These are phyloP conservation scores for Obba rivulosa DNA, from an alignment of 768 basidiomycete species.

Conservation along the genomic window DNA sequence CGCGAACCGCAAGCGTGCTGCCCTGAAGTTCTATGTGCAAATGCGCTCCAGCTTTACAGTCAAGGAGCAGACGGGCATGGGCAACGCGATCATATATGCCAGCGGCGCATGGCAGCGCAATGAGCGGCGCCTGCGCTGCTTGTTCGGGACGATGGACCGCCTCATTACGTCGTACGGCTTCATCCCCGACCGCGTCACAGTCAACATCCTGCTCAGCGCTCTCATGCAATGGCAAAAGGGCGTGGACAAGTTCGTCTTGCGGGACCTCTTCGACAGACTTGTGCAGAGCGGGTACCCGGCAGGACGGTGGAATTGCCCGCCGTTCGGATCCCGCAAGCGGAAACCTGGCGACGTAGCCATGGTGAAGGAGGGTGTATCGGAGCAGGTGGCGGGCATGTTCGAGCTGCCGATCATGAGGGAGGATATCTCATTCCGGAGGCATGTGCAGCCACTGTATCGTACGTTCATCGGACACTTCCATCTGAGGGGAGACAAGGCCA, in stretches of 20 bases:
- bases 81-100: constrained; percentile 54
- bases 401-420: constrained; percentile 34
- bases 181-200: constrained; percentile 59
- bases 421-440: constrained; percentile 47
- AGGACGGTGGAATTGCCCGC: not conserved
- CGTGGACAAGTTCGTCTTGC: constrained; percentile 39
- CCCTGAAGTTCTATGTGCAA: constrained; percentile 35
- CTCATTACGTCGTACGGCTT: constrained; percentile 45
- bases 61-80: constrained; percentile 33
- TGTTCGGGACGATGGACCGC: constrained; percentile 33
- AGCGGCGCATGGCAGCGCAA: constrained; percentile 32
- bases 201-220: constrained; percentile 63
- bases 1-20: constrained; percentile 38
- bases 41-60: constrained; percentile 9
- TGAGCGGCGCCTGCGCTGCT: constrained; percentile 39
- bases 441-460: constrained; percentile 65
- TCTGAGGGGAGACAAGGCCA: constrained; percentile 44
- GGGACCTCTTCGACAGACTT: constrained; percentile 60
- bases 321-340: constrained; percentile 24
- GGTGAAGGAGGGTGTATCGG: constrained; percentile 41
- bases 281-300: constrained; percentile 54
- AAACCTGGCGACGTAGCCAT: no score
- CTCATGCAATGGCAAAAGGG: constrained; percentile 46
- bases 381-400: constrained; percentile 7
- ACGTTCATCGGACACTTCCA: constrained; percentile 68